A percentile compares a stretch with the other conserved stretches of the same genome.
phyloP scores from a whole-genome alignment of 1,284 basidiomycete species.

The Rugosomyces carneus region DNA sequence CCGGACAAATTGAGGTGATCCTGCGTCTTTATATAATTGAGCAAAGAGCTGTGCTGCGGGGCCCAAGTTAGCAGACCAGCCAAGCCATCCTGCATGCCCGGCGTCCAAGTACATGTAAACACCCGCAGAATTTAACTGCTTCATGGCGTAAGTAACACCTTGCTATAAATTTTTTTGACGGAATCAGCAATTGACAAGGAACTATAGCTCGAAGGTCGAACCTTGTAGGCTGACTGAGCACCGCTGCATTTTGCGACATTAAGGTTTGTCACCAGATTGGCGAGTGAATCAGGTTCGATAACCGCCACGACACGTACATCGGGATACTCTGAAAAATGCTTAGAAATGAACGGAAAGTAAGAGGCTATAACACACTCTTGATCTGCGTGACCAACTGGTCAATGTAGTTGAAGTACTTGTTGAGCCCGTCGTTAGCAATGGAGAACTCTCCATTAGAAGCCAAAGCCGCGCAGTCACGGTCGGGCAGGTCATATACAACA shows the following conservation, averaged over 20 bases:
- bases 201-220: constrained; percentile 12
- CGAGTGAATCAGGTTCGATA: constrained; percentile 60
- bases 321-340: constrained; percentile 40
- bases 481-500: constrained; percentile 57
- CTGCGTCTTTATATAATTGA: constrained; percentile 42
- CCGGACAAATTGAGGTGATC: constrained; percentile 47
- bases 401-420: constrained; percentile 55
- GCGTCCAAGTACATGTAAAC: constrained; percentile 60
- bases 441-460: constrained; percentile 63
- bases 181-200: not conserved
- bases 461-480: constrained; percentile 58
- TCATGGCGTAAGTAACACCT: constrained; percentile 50
- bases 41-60: constrained; percentile 54
- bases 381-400: constrained; percentile 55
- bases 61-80: constrained; percentile 56
- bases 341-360: not conserved
- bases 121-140: constrained; percentile 47
- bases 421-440: constrained; percentile 49
- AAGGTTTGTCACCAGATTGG: constrained; percentile 59
- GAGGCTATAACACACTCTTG: constrained; percentile 32
- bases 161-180: constrained; percentile 20
- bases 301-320: constrained; percentile 57
- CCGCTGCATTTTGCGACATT: constrained; percentile 49
- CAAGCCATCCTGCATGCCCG: constrained; percentile 63
- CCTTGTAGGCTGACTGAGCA: constrained; percentile 47